Percentiles rank a stretch among this genome's conserved stretches.
Evolutionary conservation across 202 grass and related monocot genomes (phyloP).

Genomic region (Carex arenaria): DNA sequence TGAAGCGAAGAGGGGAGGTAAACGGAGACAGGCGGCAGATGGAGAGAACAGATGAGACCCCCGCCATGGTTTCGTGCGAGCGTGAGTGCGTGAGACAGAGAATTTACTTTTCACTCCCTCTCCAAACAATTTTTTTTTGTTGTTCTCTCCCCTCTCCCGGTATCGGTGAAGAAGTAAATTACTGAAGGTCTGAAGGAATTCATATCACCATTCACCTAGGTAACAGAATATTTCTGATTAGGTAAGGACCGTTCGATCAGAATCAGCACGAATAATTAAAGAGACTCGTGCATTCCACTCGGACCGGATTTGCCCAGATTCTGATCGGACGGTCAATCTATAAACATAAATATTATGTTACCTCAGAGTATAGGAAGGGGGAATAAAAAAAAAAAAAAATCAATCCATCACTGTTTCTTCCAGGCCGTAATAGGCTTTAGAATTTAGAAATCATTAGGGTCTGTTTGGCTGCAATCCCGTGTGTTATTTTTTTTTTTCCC

Average conservation of each 20-base stretch:
- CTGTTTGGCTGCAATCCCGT: too few species aligned
- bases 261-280: too few species aligned
- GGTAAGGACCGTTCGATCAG: too few species aligned
- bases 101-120: neutral
- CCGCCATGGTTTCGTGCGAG: neutral
- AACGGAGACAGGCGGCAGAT: slow-evolving; percentile 2
- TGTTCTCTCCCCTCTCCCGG: neutral
- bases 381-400: neutral
- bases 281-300: too few species aligned
- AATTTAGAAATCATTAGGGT: neutral
- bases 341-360: too few species aligned
- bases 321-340: too few species aligned
- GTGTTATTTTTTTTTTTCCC: too few species aligned
- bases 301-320: too few species aligned
- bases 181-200: neutral
- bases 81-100: neutral
- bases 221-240: too few species aligned
- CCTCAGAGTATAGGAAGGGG: neutral
- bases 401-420: too few species aligned
- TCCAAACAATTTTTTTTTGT: neutral
- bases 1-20: neutral
- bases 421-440: neutral
- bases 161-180: neutral
- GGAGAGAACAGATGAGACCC: slow-evolving; percentile 4
- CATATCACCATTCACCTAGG: too few species aligned